Base-by-base conservation (phyloP, 116 monocot genomes). In the Phalaenopsis hybrid region DNA sequence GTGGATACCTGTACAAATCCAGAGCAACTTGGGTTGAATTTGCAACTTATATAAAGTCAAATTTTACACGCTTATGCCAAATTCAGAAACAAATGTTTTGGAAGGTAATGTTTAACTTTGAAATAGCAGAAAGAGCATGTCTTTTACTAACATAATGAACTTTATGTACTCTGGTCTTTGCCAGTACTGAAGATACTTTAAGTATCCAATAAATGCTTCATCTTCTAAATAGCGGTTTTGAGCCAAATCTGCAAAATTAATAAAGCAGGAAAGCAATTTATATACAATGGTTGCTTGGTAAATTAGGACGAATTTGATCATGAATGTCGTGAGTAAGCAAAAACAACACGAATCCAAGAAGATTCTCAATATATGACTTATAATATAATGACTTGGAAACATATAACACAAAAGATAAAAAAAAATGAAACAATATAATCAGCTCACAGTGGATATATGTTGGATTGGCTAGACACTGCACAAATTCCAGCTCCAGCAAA, bases 171-270 rank as follows among this genome's bases (percentile, higher is more conserved):
- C 99, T 6, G 95, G 92, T 44, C 79, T 82, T 80, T 94, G 92
- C 95, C 99, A 95, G 51, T 99, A 99, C 81, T 94, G 91, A 55
- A 99, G 92, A 77, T 99, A 99, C 73, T 99, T 99, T 85, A 99
- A 83, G 78, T 99, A 99, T 78, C 95, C 95, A 82, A 99, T 95
- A 83, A 99, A 99, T 16, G 95, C 95, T 55, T 95, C 99, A 79
- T 99, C 99, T 80, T 99, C 99, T 74, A 99, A 99, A 72, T 99
- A 95, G 17, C 95, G 89, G 58, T 99, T 95, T 82, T 99, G 99
- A 48, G 95, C 99, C 77, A 99, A 87, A 92, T 99, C 99, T 99
- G 86, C 68, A 73, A 8, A 21, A 77, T 16, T 33, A 78, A 28
- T 43, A 57, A 78, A 77, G 69, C 34, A 17, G 12, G 65, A 80